These are phyloP conservation scores for Phellinidium pouzarii DNA, from an alignment of 1,284 basidiomycete species.

Conservation along the genomic window DNA sequence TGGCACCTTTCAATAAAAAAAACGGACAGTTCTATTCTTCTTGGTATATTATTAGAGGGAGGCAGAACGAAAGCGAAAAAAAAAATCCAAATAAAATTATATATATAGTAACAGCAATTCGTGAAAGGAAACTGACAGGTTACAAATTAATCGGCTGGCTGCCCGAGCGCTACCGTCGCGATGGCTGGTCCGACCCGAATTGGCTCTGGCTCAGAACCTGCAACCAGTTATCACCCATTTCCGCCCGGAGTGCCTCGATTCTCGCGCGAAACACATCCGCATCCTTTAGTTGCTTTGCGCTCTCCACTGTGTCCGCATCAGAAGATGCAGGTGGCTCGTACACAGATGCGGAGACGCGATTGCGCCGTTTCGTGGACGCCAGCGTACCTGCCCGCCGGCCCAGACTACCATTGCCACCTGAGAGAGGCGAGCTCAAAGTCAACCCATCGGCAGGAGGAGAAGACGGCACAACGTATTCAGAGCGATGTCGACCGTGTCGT, in stretches of 20 bases:
- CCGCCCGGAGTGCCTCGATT: conserved; percentile 75
- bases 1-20: no score
- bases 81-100: not conserved
- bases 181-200: conserved; percentile 24
- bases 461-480: conserved; percentile 30
- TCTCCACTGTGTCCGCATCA: conserved; percentile 22
- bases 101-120: not conserved
- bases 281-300: conserved; percentile 35
- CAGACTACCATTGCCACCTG: conserved; percentile 10
- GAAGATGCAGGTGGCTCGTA: conserved; percentile 44
- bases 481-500: conserved; percentile 43
- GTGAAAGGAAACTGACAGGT: no score
- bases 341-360: conserved; percentile 49
- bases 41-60: no score
- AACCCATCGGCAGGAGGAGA: conserved; percentile 21
- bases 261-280: conserved; percentile 67
- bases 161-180: conserved; percentile 2
- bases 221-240: conserved; percentile 84
- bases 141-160: no score
- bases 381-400: conserved; percentile 10
- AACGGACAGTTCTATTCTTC: no score
- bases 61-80: not conserved
- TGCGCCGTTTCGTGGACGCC: conserved; percentile 39
- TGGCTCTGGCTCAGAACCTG: conserved; percentile 72
- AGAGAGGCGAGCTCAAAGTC: conserved; percentile 21